phyloP scores from a whole-genome alignment of 2,329 filamentous ascomycete species.

The Ceratocystis diversiconidia region DNA sequence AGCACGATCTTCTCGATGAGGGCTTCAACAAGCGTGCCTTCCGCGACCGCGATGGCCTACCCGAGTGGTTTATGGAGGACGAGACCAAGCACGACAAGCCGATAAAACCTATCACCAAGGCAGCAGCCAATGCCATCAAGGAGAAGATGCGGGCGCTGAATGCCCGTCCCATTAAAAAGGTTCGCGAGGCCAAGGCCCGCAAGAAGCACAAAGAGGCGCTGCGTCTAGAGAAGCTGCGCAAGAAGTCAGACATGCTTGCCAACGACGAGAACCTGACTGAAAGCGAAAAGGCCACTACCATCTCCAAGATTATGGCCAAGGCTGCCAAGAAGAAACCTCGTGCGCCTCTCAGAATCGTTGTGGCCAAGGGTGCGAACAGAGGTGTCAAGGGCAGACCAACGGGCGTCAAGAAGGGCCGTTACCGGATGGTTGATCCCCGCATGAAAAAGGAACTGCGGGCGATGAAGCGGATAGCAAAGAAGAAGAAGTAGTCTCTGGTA shows the following conservation, averaged over 20 bases:
- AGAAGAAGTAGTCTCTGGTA: conserved; percentile 37
- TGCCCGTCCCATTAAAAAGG: conserved; percentile 96
- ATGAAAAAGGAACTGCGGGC: conserved; percentile 94
- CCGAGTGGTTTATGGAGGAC: conserved; percentile 97
- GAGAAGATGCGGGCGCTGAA: conserved; percentile 89
- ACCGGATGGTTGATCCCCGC: conserved; percentile 90
- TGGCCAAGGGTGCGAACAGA: conserved; percentile 70
- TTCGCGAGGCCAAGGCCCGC: conserved; percentile 84
- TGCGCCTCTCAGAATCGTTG: conserved; percentile 71
- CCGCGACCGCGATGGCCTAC: conserved; percentile 79
- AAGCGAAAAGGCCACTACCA: conserved; percentile 83
- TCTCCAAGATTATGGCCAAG: conserved; percentile 66
- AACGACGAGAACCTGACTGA: conserved; percentile 89
- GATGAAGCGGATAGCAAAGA: conserved; percentile 64
- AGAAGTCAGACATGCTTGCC: conserved; percentile 83
- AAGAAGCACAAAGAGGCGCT: conserved; percentile 96
- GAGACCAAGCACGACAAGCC: conserved; percentile 70
- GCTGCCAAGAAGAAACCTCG: conserved; percentile 77
- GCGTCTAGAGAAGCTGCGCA: conserved; percentile 82
- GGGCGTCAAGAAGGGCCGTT: conserved; percentile 76
- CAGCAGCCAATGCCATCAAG: conserved; percentile 79
- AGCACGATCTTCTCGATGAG: conserved; percentile 71
- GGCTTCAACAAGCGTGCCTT: conserved; percentile 87
- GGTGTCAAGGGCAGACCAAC: conserved; percentile 75
- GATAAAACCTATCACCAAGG: conserved; percentile 81